These are phyloP conservation scores for Rhizopus microsporus DNA, from an alignment of 371 early-diverging fungal species.

Conservation along the genomic window DNA sequence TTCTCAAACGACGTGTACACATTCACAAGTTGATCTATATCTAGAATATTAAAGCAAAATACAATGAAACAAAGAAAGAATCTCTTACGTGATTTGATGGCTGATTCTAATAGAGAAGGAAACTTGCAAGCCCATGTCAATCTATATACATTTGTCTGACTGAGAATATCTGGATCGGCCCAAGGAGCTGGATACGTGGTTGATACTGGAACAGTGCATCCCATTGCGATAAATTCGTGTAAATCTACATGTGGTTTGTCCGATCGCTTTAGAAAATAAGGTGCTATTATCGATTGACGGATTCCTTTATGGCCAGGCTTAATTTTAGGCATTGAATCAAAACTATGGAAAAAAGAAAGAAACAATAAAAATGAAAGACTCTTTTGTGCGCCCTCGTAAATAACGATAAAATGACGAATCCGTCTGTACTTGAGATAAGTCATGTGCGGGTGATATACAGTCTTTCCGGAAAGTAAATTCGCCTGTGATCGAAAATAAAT, in stretches of 20 bases:
- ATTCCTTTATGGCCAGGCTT: neutral
- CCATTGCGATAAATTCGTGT: neutral
- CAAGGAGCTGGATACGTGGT: constrained; percentile 1
- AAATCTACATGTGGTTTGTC: neutral
- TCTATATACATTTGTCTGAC: constrained; percentile 2
- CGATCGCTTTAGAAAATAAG: neutral
- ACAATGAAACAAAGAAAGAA: neutral
- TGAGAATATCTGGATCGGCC: neutral
- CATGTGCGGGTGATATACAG: no score
- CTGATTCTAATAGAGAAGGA: neutral
- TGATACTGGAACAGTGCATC: neutral
- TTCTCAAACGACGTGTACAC: neutral
- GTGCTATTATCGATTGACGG: neutral
- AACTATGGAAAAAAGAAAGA: neutral
- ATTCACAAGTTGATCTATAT: neutral
- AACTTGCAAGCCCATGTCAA: neutral
- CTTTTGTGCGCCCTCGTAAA: no score
- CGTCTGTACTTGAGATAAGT: no score
- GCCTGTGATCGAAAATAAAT: no score
- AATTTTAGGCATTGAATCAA: constrained; percentile 1
- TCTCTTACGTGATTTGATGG: neutral
- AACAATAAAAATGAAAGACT: neutral
- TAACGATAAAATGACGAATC: no score
- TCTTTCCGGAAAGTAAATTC: no score
- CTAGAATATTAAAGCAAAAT: neutral